Evolutionary conservation across 2,329 filamentous ascomycete species (phyloP), one percentile per base, ranked within the genome.

Genomic region (Nigrospora sphaerica): DNA sequence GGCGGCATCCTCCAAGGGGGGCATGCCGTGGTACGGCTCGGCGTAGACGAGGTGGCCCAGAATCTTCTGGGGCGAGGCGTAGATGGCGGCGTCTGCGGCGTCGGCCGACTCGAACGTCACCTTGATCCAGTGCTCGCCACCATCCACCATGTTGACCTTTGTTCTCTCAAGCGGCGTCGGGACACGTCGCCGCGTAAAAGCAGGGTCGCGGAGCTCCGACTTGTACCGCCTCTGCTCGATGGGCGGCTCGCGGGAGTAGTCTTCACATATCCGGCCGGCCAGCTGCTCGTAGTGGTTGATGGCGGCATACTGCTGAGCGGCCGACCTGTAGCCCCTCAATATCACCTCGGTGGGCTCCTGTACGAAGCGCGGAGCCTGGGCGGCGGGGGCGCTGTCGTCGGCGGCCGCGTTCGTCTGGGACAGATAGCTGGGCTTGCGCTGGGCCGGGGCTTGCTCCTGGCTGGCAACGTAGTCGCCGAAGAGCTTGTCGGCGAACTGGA

Each of bases 61-160:
- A 50, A 91, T 80, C 49, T 75, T 76, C 65, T 89, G 83, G 0
- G 86, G 86, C 44, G 85, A 88, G 45, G 79, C 77, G 59, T 78
- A 85, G 37, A 83, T 68, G 18, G 86, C 86, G 12, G 80, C 73
- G 49, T 87, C 83, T 17, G 85, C 86, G 2, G 85, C 83, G 54
- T 85, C 78, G 42, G 77, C 74, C 37, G 82, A 87, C 65, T 89
- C 86, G 57, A 89, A 91, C 1, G 86, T 91, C 46, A 91, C 74
- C 64, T 90, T 90, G 57, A 96, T 89, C 92, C 92, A 97, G 71
- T 95, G 88, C 55, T 86, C 79, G 38, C 92, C 92, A 42, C 89
- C 87, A 39, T 85, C 85, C 51, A 88, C 90, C 50, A 77, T 80
- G 66, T 91, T 89, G 59, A 92, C 88, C 63, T 91, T 86, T 45